A percentile compares a stretch with the other conserved stretches of the same genome.
Conservation (phyloP, 805 yeast species). For the Barnettozyma vustinii region DNA sequence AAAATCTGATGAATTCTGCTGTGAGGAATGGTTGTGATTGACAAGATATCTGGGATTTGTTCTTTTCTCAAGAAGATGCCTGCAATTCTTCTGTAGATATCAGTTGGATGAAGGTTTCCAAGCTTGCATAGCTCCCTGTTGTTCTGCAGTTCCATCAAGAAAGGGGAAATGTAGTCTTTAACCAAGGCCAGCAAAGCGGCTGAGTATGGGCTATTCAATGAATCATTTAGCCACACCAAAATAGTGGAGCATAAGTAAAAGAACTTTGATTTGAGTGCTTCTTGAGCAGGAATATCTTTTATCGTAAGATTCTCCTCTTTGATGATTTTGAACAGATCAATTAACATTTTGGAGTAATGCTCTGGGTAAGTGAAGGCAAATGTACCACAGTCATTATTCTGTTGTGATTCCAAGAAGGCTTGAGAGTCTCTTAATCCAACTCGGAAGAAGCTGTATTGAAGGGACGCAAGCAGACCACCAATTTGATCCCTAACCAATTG, state of each 20-base stretch:
- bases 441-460: conserved; percentile 37
- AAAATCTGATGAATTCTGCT: conserved; percentile 56
- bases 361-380: conserved; percentile 27
- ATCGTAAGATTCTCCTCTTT: conserved; percentile 33
- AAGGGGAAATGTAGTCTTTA: conserved; percentile 55
- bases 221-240: conserved; percentile 50
- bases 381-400: conserved; percentile 31
- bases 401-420: conserved; percentile 36
- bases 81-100: conserved; percentile 41
- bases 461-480: conserved; percentile 44
- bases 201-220: conserved; percentile 50
- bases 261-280: conserved; percentile 52
- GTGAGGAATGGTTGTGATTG: conserved; percentile 33
- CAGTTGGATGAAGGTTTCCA: conserved; percentile 51
- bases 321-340: conserved; percentile 38
- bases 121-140: conserved; percentile 79
- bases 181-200: conserved; percentile 48
- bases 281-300: conserved; percentile 43
- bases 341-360: conserved; percentile 33
- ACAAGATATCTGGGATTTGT: conserved; percentile 38
- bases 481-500: conserved; percentile 65
- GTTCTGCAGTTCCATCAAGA: conserved; percentile 54
- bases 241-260: conserved; percentile 62
- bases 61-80: conserved; percentile 39
- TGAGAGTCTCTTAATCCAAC: conserved; percentile 36